Conservation (phyloP, 306 rosid genomes). For the Glycyrrhiza uralensis region DNA sequence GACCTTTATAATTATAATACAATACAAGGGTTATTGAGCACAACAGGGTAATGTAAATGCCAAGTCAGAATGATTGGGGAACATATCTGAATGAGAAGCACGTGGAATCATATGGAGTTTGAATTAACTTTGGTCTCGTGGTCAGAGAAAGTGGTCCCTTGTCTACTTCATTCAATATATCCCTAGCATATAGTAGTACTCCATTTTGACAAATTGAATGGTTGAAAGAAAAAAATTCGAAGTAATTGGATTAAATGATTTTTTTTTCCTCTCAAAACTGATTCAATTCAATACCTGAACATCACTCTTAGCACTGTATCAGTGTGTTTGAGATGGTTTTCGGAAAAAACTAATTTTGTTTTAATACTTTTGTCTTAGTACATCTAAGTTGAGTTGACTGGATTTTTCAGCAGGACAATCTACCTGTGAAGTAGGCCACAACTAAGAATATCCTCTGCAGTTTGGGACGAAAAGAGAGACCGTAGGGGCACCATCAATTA, state of each 20-base stretch:
- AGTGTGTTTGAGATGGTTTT: too few species aligned
- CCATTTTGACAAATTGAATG: too few species aligned
- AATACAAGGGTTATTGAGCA: not conserved
- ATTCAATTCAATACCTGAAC: too few species aligned
- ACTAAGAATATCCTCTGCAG: not conserved
- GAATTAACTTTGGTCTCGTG: conserved; percentile 24
- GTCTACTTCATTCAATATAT: conserved; percentile 25
- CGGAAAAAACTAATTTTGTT: too few species aligned
- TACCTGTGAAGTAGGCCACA: not conserved
- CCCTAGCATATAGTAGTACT: too few species aligned
- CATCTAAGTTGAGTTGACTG: too few species aligned
- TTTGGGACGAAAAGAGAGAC: not conserved
- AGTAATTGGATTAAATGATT: too few species aligned
- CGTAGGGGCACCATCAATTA: not conserved
- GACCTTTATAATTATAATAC: not conserved
- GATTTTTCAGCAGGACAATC: not conserved
- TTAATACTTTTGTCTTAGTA: too few species aligned
- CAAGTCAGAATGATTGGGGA: conserved; percentile 31
- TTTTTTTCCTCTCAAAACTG: too few species aligned
- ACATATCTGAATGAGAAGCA: conserved; percentile 29
- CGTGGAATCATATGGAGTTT: conserved; percentile 40
- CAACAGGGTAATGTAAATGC: conserved; percentile 11
- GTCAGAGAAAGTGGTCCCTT: conserved; percentile 25
- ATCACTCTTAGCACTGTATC: too few species aligned
- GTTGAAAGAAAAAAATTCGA: too few species aligned